Evolutionary conservation across 1,284 basidiomycete genomes (phyloP).

Genomic region (Sanghuangporus weigelae): DNA sequence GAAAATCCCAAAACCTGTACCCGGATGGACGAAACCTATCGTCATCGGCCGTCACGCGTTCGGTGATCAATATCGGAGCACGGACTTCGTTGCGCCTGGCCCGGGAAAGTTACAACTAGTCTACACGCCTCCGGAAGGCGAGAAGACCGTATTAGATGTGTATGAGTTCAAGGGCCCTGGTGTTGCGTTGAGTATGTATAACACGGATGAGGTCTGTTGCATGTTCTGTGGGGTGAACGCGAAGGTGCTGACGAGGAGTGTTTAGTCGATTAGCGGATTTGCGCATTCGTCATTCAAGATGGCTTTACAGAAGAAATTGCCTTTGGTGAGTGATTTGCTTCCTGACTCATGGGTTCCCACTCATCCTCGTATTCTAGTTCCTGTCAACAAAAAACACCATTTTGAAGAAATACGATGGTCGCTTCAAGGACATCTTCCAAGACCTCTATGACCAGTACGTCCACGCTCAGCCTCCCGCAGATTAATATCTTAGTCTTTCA

Average conservation of each 20-base stretch:
- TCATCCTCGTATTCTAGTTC: conserved; percentile 46
- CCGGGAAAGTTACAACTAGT: conserved; percentile 88
- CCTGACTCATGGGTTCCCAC: background rate
- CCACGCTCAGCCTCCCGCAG: background rate
- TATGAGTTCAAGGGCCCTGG: conserved; percentile 89
- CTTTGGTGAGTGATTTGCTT: conserved; percentile 51
- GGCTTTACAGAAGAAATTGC: conserved; percentile 94
- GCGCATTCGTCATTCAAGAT: conserved; percentile 98
- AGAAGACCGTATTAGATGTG: conserved; percentile 67
- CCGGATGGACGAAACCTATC: conserved; percentile 97
- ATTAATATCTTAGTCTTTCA: background rate
- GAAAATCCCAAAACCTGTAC: conserved; percentile 88
- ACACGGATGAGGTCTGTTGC: conserved; percentile 76
- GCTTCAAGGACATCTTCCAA: conserved; percentile 99
- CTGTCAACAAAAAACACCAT: conserved; percentile 99
- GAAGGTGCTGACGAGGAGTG: background rate
- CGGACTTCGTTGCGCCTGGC: conserved; percentile 84
- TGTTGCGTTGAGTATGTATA: conserved; percentile 93
- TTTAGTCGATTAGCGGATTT: conserved; percentile 86
- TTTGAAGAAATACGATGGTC: conserved; percentile 93
- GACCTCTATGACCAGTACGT: conserved; percentile 78
- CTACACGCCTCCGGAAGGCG: conserved; percentile 74
- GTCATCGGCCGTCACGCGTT: conserved; percentile 96
- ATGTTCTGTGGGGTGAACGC: background rate
- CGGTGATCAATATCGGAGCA: conserved; percentile 94